Conservation (phyloP, 2,329 filamentous ascomycete genomes). For the Monilinia laxa region DNA sequence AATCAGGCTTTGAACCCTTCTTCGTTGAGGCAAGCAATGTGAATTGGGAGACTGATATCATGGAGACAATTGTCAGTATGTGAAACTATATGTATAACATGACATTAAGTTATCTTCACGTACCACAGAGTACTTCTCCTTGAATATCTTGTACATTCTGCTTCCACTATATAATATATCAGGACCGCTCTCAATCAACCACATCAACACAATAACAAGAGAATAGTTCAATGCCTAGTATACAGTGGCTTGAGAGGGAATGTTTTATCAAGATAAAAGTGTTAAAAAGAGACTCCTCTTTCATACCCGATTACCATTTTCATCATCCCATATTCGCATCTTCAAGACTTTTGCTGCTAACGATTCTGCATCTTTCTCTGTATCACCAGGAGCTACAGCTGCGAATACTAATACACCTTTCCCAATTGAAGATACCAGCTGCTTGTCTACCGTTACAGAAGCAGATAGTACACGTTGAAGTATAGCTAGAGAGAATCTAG, state of each 20-base stretch:
- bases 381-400: constrained; percentile 86
- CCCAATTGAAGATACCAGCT: constrained; percentile 87
- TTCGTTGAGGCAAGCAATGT: constrained; percentile 91
- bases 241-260: background rate
- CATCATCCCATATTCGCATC: constrained; percentile 75
- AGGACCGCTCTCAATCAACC: constrained; percentile 21
- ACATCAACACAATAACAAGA: background rate
- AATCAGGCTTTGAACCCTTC: constrained; percentile 93
- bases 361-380: constrained; percentile 79
- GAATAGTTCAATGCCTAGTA: background rate
- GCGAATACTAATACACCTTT: constrained; percentile 89
- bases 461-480: constrained; percentile 92
- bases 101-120: constrained; percentile 18
- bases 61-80: constrained; percentile 18
- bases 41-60: constrained; percentile 80
- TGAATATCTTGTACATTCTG: constrained; percentile 81
- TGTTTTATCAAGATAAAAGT: background rate
- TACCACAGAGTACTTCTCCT: constrained; percentile 94
- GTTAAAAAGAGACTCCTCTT: constrained; percentile 11
- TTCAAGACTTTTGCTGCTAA: constrained; percentile 85
- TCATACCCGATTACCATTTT: constrained; percentile 38
- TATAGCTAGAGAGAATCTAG: constrained; percentile 61
- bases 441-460: constrained; percentile 89
- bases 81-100: background rate
- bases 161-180: constrained; percentile 68